Evolutionary conservation across 1,284 basidiomycete genomes (phyloP), one percentile per base, ranked within the genome.

Genomic region (Pisolithus thermaeus): DNA sequence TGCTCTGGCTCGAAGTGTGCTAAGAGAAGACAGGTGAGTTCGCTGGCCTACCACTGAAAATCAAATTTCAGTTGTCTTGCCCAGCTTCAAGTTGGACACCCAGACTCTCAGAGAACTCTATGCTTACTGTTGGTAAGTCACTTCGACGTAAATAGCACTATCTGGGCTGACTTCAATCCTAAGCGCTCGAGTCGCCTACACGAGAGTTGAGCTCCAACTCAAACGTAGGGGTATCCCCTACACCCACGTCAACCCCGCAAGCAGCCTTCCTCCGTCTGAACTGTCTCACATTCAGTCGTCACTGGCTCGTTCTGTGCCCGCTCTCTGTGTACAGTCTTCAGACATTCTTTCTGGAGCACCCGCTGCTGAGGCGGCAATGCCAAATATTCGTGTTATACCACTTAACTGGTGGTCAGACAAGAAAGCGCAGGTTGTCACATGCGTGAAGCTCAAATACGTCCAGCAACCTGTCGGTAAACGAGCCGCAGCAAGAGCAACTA

Each of bases 381-480:
- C 88, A 6, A 93, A 92, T 63, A 91, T 96, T 47, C 86, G 86
- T 41, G 82, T 97, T 49, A 86, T 91, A 55, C 86, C 93, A 4
- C 76, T 90, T 25, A 86, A 92, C 58, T 96, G 93, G 92, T 94
- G 92, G 90, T 86, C 86, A 28, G 82, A 84, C 43, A 79, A 83
- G 55, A 81, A 80, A 54, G 84, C 83, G 1, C 72, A 87, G 74
- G 87, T 92, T 11, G 82, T 91, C 16, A 93, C 89, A 0, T 90
- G 87, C 55, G 88, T 93, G 27, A 91, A 91, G 62, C 75, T 94
- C 25, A 91, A 90, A 65, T 91, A 91, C 61, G 88, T 90, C 32
- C 88, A 90, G 60, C 85, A 90, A 58, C 88, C 90, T 0, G 79
- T 91, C 58, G 84, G 84, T 30, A 85, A 84, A 59, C 78, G 79